A percentile compares a stretch with the other conserved stretches of the same genome.
Evolutionary conservation across 805 yeast species (phyloP).

Genomic region (Hanseniaspora lachancei): DNA sequence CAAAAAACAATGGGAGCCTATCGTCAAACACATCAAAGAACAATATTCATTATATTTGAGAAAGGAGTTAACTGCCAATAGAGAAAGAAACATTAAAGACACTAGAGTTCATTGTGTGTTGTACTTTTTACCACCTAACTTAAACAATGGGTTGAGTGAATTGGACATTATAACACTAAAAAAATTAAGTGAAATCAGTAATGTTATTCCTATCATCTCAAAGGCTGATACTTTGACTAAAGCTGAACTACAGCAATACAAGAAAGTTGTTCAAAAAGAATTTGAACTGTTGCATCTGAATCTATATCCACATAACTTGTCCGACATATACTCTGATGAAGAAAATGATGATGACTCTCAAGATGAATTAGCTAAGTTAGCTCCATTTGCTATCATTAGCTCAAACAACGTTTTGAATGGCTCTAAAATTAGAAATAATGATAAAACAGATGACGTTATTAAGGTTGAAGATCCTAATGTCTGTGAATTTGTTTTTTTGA

Average conservation of each 20-base stretch:
- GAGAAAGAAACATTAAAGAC: constrained; percentile 71
- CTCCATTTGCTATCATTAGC: constrained; percentile 93
- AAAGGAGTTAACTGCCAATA: constrained; percentile 86
- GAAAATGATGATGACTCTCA: constrained; percentile 61
- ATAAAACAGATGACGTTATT: constrained; percentile 72
- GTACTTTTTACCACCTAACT: constrained; percentile 81
- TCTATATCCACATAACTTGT: constrained; percentile 68
- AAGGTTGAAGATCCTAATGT: constrained; percentile 89
- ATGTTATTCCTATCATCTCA: constrained; percentile 91
- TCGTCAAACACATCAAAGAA: constrained; percentile 85
- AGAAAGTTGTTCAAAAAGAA: constrained; percentile 64
- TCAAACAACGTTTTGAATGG: constrained; percentile 35
- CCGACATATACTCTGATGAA: constrained; percentile 30
- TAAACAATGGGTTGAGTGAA: constrained; percentile 64
- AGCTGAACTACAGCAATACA: constrained; percentile 69
- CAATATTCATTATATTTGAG: constrained; percentile 85
- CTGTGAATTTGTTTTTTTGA: constrained; percentile 86
- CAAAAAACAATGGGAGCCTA: constrained; percentile 93
- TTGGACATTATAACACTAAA: constrained; percentile 73
- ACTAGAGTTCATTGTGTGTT: constrained; percentile 87
- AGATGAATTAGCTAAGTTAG: constrained; percentile 56
- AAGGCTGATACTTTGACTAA: constrained; percentile 82
- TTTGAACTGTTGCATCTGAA: constrained; percentile 58
- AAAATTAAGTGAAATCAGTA: constrained; percentile 76
- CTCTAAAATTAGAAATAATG: constrained; percentile 66